Evolutionary conservation across 1,139 yeast species (phyloP), one percentile per base, ranked within the genome.

Genomic region (Taiozyma sp.): DNA sequence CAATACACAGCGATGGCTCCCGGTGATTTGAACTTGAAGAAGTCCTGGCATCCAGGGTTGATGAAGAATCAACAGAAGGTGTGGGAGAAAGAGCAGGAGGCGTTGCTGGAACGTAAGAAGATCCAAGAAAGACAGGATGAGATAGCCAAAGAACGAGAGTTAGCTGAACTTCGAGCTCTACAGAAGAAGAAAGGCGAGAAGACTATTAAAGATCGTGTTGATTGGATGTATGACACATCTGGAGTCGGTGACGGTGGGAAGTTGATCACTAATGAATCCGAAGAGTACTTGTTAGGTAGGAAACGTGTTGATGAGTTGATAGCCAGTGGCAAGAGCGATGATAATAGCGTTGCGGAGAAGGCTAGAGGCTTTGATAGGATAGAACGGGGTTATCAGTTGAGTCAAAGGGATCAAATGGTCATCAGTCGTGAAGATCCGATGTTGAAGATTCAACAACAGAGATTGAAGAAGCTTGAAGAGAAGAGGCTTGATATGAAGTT

Each of bases 11-110:
- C 44, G 8, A 76, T 76, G 79, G 75, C 74, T 60, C 89, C 95
- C 2, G 91, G 95, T 8, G 96, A 92, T 68, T 74, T 92, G 57
- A 92, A 92, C 66, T 70, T 91, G 53, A 87, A 92, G 70, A 93
- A 93, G 68, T 92, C 98, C 54, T 93, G 98, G 98, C 91, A 92
- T 67, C 97, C 98, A 4, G 92, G 88, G 43, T 74, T 89, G 48
- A 74, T 87, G 61, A 87, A 87, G 69, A 93, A 93, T 73, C 92
- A 87, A 69, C 85, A 84, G 60, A 87, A 84, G 64, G 93, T 92
- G 36, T 87, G 96, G 96, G 77, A 83, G 60, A 78, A 75, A 52
- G 98, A 93, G 64, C 92, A 90, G 63, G 85, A 84, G 48, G 84
- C 88, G 24, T 71, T 90, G 10, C 80, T 80, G 32, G 96, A 90